phyloP scores from a whole-genome alignment of 768 basidiomycete species.

The Trametes cinnabarina region DNA sequence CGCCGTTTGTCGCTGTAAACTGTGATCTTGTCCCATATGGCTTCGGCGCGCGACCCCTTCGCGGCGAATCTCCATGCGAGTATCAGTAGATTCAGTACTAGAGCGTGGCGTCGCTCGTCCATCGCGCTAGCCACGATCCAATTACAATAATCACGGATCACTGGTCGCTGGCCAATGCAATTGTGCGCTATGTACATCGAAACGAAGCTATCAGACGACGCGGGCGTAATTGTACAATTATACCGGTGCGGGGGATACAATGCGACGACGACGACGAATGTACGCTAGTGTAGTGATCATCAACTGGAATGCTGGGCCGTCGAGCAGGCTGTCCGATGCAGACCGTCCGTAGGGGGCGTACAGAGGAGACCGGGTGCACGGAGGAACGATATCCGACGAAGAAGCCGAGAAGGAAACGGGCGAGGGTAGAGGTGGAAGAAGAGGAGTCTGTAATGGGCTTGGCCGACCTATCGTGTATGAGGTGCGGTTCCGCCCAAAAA shows the following conservation, averaged over 20 bases:
- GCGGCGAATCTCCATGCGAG: too few relatives aligned
- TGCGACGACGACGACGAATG: background rate
- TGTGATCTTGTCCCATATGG: too few relatives aligned
- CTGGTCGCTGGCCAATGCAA: too few relatives aligned
- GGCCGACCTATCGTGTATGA: background rate
- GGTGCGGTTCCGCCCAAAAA: background rate
- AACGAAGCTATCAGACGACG: too few relatives aligned
- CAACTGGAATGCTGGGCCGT: background rate
- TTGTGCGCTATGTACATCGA: too few relatives aligned
- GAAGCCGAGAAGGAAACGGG: background rate
- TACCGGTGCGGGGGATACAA: background rate
- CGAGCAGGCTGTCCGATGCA: constrained; percentile 2
- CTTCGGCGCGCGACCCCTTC: too few relatives aligned
- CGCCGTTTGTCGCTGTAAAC: too few relatives aligned
- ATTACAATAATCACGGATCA: too few relatives aligned
- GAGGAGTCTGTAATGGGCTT: background rate
- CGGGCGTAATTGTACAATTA: background rate
- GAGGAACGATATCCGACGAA: background rate
- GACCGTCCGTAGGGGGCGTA: background rate
- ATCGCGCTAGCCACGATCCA: too few relatives aligned
- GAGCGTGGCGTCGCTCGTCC: too few relatives aligned
- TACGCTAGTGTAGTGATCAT: background rate
- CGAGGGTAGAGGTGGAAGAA: background rate
- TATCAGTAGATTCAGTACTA: too few relatives aligned
- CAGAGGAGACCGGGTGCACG: background rate